A percentile compares a stretch with the other conserved stretches of the same genome.
Conservation (phyloP, 352 stramenopile genomes). For the Pythium dissotocum region DNA sequence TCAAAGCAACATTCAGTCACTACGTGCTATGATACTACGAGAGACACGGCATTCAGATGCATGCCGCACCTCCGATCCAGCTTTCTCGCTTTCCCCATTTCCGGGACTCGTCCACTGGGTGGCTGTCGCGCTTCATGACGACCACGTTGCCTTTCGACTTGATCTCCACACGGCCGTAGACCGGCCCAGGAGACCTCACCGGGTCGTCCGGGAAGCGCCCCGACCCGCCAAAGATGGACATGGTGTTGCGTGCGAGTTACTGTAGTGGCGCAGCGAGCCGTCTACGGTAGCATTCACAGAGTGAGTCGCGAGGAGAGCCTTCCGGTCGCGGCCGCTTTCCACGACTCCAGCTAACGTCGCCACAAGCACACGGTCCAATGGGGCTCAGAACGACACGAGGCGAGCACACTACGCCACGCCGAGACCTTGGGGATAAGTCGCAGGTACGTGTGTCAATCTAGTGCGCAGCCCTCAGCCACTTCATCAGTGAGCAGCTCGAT, state of each 20-base stretch:
- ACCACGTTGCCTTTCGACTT: slow-evolving; percentile 61
- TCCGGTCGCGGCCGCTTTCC: background rate
- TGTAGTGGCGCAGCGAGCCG: background rate
- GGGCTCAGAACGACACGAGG: background rate
- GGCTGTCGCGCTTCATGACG: slow-evolving; percentile 74
- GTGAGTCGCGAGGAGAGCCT: background rate
- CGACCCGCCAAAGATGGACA: slow-evolving; percentile 82
- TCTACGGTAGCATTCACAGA: slow-evolving; percentile 4
- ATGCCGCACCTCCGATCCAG: slow-evolving; percentile 66
- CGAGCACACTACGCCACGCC: background rate
- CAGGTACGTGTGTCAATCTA: background rate
- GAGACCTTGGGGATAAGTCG: background rate
- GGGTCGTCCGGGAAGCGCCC: slow-evolving; percentile 73
- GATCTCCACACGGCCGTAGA: slow-evolving; percentile 65
- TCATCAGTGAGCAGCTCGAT: background rate
- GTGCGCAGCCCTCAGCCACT: background rate
- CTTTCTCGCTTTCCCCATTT: slow-evolving; percentile 81
- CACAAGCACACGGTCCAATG: background rate
- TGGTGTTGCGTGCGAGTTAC: slow-evolving; percentile 10
- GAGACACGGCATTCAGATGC: too few relatives aligned
- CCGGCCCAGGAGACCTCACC: slow-evolving; percentile 71
- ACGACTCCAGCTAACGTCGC: background rate
- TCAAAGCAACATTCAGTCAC: background rate
- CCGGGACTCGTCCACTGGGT: slow-evolving; percentile 58
- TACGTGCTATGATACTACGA: too few relatives aligned